A percentile compares a stretch with the other conserved stretches of the same genome.
Evolutionary conservation across 805 yeast genomes (phyloP).

Genomic region (Teunomyces tritomae): DNA sequence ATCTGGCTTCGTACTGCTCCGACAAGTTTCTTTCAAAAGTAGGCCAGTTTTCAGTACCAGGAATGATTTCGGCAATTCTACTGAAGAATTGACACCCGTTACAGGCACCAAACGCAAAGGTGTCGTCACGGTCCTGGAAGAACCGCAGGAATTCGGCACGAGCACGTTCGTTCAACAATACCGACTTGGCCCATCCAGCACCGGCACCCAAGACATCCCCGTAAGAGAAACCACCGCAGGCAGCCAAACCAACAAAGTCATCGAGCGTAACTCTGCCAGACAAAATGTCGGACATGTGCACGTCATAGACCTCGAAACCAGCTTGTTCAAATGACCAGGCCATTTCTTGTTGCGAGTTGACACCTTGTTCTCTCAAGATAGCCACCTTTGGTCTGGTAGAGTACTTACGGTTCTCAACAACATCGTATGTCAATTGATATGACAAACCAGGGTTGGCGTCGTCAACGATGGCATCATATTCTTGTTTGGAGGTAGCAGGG

Average conservation of each 20-base stretch:
- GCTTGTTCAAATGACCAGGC: slow-evolving; percentile 95
- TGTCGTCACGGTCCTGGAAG: slow-evolving; percentile 83
- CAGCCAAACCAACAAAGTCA: slow-evolving; percentile 89
- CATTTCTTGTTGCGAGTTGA: slow-evolving; percentile 97
- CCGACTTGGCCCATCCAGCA: slow-evolving; percentile 98
- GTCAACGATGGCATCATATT: slow-evolving; percentile 69
- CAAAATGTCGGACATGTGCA: slow-evolving; percentile 92
- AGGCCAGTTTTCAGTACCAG: slow-evolving; percentile 96
- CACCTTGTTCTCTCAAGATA: slow-evolving; percentile 96
- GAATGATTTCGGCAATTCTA: slow-evolving; percentile 79
- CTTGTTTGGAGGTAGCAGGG: slow-evolving; percentile 87
- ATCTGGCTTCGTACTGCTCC: slow-evolving; percentile 97
- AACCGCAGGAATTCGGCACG: slow-evolving; percentile 74
- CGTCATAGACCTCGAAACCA: slow-evolving; percentile 91
- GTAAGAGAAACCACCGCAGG: slow-evolving; percentile 98
- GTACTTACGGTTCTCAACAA: slow-evolving; percentile 19
- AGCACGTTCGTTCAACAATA: slow-evolving; percentile 75
- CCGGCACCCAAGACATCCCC: slow-evolving; percentile 99
- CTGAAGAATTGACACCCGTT: slow-evolving; percentile 97
- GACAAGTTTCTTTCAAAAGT: slow-evolving; percentile 84
- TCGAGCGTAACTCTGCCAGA: slow-evolving; percentile 68
- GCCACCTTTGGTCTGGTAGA: slow-evolving; percentile 79
- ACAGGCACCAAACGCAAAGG: slow-evolving; percentile 97
- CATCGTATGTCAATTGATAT: slow-evolving; percentile 72
- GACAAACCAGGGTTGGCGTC: slow-evolving; percentile 87